Percentiles rank a stretch among this genome's conserved stretches.
These are phyloP conservation scores for Kwoniella newhampshirensis DNA, from an alignment of 768 basidiomycete genomes.

Conservation along the genomic window DNA sequence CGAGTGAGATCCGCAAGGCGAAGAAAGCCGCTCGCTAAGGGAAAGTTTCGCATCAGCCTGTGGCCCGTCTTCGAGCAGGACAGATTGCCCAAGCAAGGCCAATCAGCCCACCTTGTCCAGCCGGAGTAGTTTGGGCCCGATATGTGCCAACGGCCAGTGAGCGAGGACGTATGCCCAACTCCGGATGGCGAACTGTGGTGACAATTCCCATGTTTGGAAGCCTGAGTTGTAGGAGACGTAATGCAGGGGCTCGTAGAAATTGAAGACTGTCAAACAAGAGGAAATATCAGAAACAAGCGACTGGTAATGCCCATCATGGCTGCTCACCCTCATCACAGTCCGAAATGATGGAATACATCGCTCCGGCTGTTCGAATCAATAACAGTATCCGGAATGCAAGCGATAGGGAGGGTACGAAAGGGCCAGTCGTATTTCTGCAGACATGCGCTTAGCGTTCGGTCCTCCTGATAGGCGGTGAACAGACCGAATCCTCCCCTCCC, in stretches of 20 bases:
- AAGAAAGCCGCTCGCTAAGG: conserved; percentile 85
- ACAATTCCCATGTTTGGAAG: conserved; percentile 98
- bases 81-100: background rate
- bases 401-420: conserved; percentile 83
- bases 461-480: too few relatives aligned
- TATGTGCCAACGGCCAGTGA: conserved; percentile 63
- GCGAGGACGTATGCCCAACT: conserved; percentile 91
- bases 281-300: too few relatives aligned
- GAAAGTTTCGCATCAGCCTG: background rate
- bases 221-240: conserved; percentile 80
- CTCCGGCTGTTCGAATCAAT: conserved; percentile 73
- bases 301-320: background rate
- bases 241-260: conserved; percentile 98
- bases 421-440: conserved; percentile 56
- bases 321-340: conserved; percentile 93
- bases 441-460: too few relatives aligned
- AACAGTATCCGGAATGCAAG: conserved; percentile 79
- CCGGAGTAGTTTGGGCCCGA: conserved; percentile 55
- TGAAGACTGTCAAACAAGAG: conserved; percentile 68
- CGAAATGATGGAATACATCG: conserved; percentile 92
- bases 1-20: conserved; percentile 75
- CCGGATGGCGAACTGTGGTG: conserved; percentile 84
- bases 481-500: too few relatives aligned
- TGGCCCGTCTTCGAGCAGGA: too few relatives aligned
- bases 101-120: conserved; percentile 67